Evolutionary conservation across 2,329 filamentous ascomycete species (phyloP).

Genomic region (Trichoderma aggressivum): DNA sequence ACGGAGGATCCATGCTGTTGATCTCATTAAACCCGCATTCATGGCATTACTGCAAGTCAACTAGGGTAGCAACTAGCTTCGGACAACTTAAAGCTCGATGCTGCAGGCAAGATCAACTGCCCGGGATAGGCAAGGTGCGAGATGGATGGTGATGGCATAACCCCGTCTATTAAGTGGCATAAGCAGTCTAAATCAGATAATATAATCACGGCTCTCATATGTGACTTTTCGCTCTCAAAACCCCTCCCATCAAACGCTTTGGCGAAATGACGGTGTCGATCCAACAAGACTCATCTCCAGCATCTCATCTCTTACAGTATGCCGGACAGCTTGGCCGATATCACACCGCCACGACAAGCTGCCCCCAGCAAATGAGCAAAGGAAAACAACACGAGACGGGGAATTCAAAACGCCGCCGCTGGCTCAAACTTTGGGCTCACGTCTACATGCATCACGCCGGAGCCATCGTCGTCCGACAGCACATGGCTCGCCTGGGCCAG

Average conservation of each 20-base stretch:
- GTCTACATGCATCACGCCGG: constrained; percentile 8
- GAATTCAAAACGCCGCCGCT: background rate
- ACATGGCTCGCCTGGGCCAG: constrained; percentile 19
- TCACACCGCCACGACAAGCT: background rate
- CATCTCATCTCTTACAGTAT: background rate
- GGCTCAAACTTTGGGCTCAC: background rate
- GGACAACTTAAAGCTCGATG: background rate
- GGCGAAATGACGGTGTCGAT: background rate
- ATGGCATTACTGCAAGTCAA: background rate
- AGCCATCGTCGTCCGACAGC: constrained; percentile 18
- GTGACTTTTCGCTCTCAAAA: background rate
- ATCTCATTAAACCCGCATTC: background rate
- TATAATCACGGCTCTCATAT: background rate
- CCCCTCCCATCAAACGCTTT: background rate
- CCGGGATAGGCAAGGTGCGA: background rate
- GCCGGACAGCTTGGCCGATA: background rate
- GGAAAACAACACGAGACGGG: background rate
- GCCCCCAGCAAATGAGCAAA: background rate
- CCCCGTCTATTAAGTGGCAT: background rate
- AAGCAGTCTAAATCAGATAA: background rate
- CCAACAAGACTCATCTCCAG: background rate
- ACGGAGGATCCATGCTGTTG: background rate
- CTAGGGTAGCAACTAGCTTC: background rate
- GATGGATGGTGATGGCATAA: background rate
- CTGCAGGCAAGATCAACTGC: background rate